Conservation (phyloP, 176 grass and related monocot species). For the Oropetium thomaeum region DNA sequence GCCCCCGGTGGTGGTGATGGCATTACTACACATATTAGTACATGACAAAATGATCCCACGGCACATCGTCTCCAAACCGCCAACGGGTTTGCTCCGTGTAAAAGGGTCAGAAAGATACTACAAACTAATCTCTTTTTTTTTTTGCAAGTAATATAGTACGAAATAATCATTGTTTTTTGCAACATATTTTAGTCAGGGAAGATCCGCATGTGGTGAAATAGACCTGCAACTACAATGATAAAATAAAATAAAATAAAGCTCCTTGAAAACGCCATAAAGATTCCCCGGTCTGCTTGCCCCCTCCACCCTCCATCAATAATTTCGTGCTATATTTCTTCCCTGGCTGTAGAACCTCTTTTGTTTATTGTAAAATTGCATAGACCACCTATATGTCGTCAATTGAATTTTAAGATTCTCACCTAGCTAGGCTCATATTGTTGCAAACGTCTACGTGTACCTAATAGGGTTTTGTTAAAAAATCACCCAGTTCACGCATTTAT, state of each 20-base stretch:
- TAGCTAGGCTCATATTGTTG: too few relatives aligned
- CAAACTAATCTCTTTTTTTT: too few relatives aligned
- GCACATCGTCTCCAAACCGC: not conserved
- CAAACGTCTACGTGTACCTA: too few relatives aligned
- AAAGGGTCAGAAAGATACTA: not conserved
- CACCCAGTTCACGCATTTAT: too few relatives aligned
- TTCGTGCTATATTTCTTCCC: not conserved
- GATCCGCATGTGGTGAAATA: not conserved
- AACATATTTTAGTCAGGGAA: not conserved
- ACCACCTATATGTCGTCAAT: too few relatives aligned
- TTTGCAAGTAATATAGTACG: too few relatives aligned
- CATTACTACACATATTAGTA: too few relatives aligned
- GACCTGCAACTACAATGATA: too few relatives aligned
- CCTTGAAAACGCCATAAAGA: not conserved
- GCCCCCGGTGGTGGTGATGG: too few relatives aligned
- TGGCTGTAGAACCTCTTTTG: not conserved
- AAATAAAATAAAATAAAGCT: not conserved
- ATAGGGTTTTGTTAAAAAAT: too few relatives aligned
- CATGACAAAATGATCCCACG: not conserved
- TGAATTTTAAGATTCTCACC: too few relatives aligned
- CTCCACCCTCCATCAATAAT: not conserved
- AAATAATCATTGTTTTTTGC: not conserved
- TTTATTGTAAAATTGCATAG: too few relatives aligned
- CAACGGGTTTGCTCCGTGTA: not conserved
- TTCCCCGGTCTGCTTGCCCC: not conserved